These are phyloP conservation scores for Neofusicoccum parvum DNA, from an alignment of 2,329 filamentous ascomycete genomes.

Conservation along the genomic window DNA sequence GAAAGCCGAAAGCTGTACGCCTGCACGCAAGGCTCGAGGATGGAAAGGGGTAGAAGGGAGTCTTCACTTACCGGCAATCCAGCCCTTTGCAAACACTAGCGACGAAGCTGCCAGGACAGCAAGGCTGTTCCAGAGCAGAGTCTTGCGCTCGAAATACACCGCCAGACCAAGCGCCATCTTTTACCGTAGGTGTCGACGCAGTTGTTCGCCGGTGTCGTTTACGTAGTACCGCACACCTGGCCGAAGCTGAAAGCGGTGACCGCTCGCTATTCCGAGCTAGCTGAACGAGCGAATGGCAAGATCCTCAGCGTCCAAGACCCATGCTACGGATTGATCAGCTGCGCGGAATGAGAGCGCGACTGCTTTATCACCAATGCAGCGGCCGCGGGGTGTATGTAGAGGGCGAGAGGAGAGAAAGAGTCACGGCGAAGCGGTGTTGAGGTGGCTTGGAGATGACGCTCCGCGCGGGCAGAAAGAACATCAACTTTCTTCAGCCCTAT, in stretches of 20 bases:
- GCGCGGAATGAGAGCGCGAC: slow-evolving; percentile 1
- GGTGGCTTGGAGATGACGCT: slow-evolving; percentile 10
- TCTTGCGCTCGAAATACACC: slow-evolving; percentile 19
- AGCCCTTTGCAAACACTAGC: slow-evolving; percentile 3
- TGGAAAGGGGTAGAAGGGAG: background rate
- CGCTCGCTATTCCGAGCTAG: background rate
- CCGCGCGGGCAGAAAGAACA: slow-evolving; percentile 5
- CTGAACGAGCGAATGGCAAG: background rate
- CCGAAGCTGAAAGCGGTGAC: slow-evolving; percentile 16
- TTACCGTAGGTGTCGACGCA: background rate
- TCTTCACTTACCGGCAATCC: slow-evolving; percentile 12
- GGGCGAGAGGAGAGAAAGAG: background rate
- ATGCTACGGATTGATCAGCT: background rate
- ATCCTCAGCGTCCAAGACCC: background rate
- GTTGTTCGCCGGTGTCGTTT: slow-evolving; percentile 1
- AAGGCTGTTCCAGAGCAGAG: slow-evolving; percentile 6
- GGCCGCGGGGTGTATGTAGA: background rate
- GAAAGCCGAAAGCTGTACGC: background rate
- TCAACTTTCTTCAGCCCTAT: slow-evolving; percentile 18
- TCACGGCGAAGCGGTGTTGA: slow-evolving; percentile 11
- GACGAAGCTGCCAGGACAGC: background rate
- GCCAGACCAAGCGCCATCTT: slow-evolving; percentile 12
- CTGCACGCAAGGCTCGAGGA: background rate
- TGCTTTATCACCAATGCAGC: slow-evolving; percentile 2
- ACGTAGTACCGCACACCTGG: slow-evolving; percentile 6